Conservation (phyloP, 371 early-diverging fungal species). For the Saksenaea oblongispora region DNA sequence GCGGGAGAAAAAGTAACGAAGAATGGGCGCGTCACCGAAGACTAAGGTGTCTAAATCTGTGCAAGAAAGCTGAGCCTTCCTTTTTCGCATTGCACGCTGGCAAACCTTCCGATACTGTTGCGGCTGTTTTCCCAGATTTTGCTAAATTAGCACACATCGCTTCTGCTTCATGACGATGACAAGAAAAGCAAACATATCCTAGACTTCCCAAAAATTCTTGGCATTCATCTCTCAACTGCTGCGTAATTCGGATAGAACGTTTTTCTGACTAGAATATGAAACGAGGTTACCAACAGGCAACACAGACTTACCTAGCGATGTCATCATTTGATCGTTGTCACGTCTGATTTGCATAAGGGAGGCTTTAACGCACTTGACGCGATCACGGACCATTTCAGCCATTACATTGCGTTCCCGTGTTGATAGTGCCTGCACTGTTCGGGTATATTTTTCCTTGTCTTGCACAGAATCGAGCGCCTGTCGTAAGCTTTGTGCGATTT, state of each 20-base stretch:
- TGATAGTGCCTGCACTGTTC: slow-evolving; percentile 32
- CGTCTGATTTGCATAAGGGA: slow-evolving; percentile 19
- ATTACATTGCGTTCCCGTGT: slow-evolving; percentile 22
- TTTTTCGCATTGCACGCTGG: not conserved
- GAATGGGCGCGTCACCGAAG: slow-evolving; percentile 59
- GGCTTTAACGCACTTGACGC: slow-evolving; percentile 9
- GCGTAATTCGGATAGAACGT: slow-evolving; percentile 55
- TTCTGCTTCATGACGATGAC: slow-evolving; percentile 63
- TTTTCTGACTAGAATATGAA: slow-evolving; percentile 36
- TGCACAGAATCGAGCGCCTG: slow-evolving; percentile 14
- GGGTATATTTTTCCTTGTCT: slow-evolving; percentile 37
- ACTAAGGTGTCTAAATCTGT: slow-evolving; percentile 57
- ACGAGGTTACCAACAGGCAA: slow-evolving; percentile 13
- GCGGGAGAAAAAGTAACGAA: slow-evolving; percentile 51
- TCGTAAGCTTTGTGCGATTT: slow-evolving; percentile 26
- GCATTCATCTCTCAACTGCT: slow-evolving; percentile 49
- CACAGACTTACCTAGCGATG: slow-evolving; percentile 29
- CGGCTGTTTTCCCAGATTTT: slow-evolving; percentile 48
- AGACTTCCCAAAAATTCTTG: slow-evolving; percentile 46
- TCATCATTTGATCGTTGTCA: slow-evolving; percentile 28
- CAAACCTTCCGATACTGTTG: slow-evolving; percentile 70
- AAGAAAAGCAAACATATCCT: slow-evolving; percentile 55
- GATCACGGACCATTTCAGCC: slow-evolving; percentile 14
- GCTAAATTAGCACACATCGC: slow-evolving; percentile 66
- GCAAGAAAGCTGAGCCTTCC: not conserved